Evolutionary conservation across 2,329 filamentous ascomycete genomes (phyloP).

Genomic region (Orbilia javanica): DNA sequence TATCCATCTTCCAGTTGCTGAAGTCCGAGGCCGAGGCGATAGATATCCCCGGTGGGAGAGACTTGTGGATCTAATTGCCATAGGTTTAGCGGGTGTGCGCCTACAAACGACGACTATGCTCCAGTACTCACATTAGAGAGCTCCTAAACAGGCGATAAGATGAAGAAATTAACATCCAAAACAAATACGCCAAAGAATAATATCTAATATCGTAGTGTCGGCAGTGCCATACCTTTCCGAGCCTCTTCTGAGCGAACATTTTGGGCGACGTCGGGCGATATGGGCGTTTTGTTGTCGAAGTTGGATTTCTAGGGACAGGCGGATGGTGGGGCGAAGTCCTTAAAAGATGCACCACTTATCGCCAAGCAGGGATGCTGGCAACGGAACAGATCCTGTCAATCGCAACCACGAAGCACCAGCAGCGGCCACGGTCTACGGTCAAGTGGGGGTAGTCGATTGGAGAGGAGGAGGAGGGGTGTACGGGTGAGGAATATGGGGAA

Average conservation of each 20-base stretch:
- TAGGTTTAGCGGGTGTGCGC: slow-evolving; percentile 10
- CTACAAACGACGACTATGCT: too few species aligned
- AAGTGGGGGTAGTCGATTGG: not conserved
- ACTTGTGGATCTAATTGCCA: slow-evolving; percentile 69
- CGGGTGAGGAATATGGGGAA: not conserved
- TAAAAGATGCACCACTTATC: slow-evolving; percentile 13
- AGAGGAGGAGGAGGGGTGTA: not conserved
- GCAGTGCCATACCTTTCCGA: slow-evolving; percentile 64
- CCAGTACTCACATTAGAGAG: slow-evolving; percentile 69
- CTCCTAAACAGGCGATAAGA: slow-evolving; percentile 65
- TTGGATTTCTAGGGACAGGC: slow-evolving; percentile 1
- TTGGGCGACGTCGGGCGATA: slow-evolving; percentile 29
- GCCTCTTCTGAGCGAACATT: slow-evolving; percentile 63
- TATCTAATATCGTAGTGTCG: not conserved
- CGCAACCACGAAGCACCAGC: slow-evolving; percentile 17
- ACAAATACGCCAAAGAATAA: not conserved
- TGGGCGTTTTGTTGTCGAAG: slow-evolving; percentile 29
- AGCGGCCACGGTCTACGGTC: not conserved
- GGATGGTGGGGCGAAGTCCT: slow-evolving; percentile 38
- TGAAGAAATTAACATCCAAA: slow-evolving; percentile 60
- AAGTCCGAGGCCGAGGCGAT: slow-evolving; percentile 85
- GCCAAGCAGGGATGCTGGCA: slow-evolving; percentile 25
- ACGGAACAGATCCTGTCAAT: slow-evolving; percentile 18
- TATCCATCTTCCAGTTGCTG: slow-evolving; percentile 92
- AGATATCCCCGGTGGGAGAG: slow-evolving; percentile 77